A percentile compares a stretch with the other conserved stretches of the same genome.
Conservation (phyloP, 345 rosid species). For the Mallotus nudiflorus region DNA sequence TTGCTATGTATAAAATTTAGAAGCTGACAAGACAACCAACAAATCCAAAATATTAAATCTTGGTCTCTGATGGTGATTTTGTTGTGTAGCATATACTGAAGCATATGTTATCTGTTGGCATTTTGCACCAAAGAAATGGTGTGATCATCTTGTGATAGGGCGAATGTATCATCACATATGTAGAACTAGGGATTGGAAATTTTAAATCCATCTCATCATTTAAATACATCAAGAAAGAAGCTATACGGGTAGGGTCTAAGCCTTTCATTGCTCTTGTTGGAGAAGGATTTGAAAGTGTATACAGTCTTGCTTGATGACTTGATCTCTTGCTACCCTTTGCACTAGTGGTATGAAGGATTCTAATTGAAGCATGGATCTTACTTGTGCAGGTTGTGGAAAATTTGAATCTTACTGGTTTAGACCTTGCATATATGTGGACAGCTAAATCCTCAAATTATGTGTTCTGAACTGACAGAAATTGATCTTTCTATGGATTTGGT, state of each 20-base stretch:
- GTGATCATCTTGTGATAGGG: constrained; percentile 83
- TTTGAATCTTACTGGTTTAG: constrained; percentile 80
- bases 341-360: neutral
- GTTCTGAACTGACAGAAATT: constrained; percentile 75
- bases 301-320: too few species aligned
- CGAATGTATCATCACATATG: constrained; percentile 75
- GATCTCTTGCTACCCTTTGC: constrained; percentile 19
- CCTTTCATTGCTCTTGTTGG: constrained; percentile 82
- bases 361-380: constrained; percentile 8
- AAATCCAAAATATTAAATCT: neutral
- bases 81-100: neutral
- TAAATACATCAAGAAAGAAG: constrained; percentile 67
- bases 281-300: constrained; percentile 78
- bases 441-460: constrained; percentile 72
- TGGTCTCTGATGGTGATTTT: neutral
- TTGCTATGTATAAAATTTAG: neutral
- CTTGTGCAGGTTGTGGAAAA: constrained; percentile 77
- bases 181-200: constrained; percentile 93
- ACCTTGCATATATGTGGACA: constrained; percentile 79
- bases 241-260: constrained; percentile 74
- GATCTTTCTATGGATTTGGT: constrained; percentile 98
- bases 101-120: neutral
- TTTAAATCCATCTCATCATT: constrained; percentile 64
- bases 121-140: constrained; percentile 80
- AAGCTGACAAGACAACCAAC: neutral